phyloP scores from a whole-genome alignment of 2,329 filamentous ascomycete species.

The Calonectria naviculata region DNA sequence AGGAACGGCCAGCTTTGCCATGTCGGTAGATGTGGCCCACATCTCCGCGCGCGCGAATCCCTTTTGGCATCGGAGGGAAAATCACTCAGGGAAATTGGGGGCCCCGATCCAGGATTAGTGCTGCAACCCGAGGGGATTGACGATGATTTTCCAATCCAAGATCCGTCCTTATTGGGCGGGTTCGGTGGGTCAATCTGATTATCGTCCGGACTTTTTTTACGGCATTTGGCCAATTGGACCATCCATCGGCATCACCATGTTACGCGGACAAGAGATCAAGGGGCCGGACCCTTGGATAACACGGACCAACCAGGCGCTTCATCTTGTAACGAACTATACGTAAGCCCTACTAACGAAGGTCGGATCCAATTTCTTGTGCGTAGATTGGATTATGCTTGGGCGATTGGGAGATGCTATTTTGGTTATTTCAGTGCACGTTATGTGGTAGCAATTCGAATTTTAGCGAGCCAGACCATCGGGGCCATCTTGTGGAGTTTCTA shows the following conservation, averaged over 20 bases:
- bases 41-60: not conserved
- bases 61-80: not conserved
- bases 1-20: not conserved
- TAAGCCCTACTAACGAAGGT: not conserved
- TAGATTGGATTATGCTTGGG: no score
- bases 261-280: constrained; percentile 3
- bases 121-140: not conserved
- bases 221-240: not conserved
- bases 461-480: no score
- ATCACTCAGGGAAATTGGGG: not conserved
- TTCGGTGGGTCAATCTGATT: not conserved
- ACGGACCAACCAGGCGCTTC: not conserved
- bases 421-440: no score
- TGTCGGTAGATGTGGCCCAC: constrained; percentile 3
- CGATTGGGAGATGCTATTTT: no score
- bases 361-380: no score
- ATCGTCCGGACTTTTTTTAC: not conserved
- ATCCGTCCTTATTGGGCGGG: not conserved
- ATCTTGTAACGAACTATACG: not conserved
- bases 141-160: not conserved
- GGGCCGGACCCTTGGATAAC: not conserved
- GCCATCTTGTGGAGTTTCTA: no score
- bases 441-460: no score
- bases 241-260: not conserved
- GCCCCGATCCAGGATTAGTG: not conserved